Evolutionary conservation across 768 basidiomycete species (phyloP), one percentile per base, ranked within the genome.

Genomic region (Mycena galericulata): DNA sequence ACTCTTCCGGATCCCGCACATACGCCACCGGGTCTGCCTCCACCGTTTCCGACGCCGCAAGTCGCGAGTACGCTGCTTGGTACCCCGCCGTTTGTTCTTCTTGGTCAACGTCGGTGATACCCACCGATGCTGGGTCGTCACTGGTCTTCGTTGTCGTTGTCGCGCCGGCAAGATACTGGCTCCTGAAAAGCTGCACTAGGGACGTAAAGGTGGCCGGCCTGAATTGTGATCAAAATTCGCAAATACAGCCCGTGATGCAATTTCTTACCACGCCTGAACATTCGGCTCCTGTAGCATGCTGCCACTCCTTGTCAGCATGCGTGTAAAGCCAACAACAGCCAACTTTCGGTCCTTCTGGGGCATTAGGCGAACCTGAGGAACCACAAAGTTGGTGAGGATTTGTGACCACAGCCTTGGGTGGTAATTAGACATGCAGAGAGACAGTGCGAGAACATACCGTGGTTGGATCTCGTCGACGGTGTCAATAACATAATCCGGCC

Each of bases 81-180:
- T 98, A 98, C 1, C 96, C 94, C 8, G 92, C 92, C 2, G 87
- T 86, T 76, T 94, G 92, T 75, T 98, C 97, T 75, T 98, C 97
- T 68, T 90, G 90, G 76, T 98, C 97, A 50, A 98, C 89, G 58
- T 88, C 89, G 1, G 93, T 93, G 38, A 94, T 75, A 0, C 88
- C 88, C 0, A 83, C 82, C 49, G 88, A 81, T 10, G 84, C 27
- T 8, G 53, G 50, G 29, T 68, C 77, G 51, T 90, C 83, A 58
- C 75, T 78, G 7, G 78, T 71, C 40, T 75, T 77, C 38, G 78
- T 67, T 10, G 72, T 69, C 8, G 79, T 79, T 38, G 83, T 82
- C 56, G 73, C 67, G 47, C 80, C 79, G 0, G 79, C 71, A 75
- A 95, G 86, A 68, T 92, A 87, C 71, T 94, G 91, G 92, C 57